phyloP scores from a whole-genome alignment of 2,329 filamentous ascomycete genomes.

The Penicillium brevicompactum region DNA sequence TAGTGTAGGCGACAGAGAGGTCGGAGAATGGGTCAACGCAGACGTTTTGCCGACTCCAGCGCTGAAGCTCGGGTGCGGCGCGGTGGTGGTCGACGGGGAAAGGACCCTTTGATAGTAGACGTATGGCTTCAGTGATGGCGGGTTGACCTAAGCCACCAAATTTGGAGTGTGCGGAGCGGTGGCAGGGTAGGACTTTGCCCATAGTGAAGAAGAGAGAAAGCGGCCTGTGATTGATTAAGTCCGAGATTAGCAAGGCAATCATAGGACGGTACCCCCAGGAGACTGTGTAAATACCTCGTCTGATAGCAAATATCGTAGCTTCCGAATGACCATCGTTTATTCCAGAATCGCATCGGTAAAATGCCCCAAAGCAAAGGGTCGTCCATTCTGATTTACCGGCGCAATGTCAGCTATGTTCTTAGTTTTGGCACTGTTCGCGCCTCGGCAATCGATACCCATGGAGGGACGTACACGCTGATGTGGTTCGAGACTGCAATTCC shows the following conservation, averaged over 20 bases:
- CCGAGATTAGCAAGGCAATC: constrained; percentile 1
- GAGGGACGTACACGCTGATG: constrained; percentile 75
- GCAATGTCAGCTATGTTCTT: constrained; percentile 30
- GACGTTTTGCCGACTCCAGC: constrained; percentile 44
- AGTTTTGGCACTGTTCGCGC: constrained; percentile 16
- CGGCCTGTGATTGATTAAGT: constrained; percentile 49
- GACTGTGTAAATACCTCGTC: constrained; percentile 63
- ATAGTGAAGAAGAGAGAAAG: constrained; percentile 79
- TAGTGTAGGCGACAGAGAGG: constrained; percentile 43
- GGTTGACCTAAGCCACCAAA: constrained; percentile 88
- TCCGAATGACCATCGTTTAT: constrained; percentile 84
- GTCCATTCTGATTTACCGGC: constrained; percentile 67
- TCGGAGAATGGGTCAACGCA: constrained; percentile 52
- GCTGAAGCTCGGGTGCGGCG: constrained; percentile 36
- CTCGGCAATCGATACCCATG: constrained; percentile 17
- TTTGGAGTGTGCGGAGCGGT: constrained; percentile 75
- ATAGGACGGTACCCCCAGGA: background rate
- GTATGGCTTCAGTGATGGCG: constrained; percentile 81
- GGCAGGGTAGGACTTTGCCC: constrained; percentile 88
- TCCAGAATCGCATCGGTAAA: constrained; percentile 72
- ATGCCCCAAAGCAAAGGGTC: constrained; percentile 94
- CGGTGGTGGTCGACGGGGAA: constrained; percentile 52
- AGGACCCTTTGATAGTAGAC: constrained; percentile 73
- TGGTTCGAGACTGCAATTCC: constrained; percentile 75
- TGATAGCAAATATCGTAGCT: constrained; percentile 96